Percentiles rank a stretch among this genome's conserved stretches.
phyloP scores from a whole-genome alignment of 371 early-diverging fungal species.

The Rhizopus arrhizus region DNA sequence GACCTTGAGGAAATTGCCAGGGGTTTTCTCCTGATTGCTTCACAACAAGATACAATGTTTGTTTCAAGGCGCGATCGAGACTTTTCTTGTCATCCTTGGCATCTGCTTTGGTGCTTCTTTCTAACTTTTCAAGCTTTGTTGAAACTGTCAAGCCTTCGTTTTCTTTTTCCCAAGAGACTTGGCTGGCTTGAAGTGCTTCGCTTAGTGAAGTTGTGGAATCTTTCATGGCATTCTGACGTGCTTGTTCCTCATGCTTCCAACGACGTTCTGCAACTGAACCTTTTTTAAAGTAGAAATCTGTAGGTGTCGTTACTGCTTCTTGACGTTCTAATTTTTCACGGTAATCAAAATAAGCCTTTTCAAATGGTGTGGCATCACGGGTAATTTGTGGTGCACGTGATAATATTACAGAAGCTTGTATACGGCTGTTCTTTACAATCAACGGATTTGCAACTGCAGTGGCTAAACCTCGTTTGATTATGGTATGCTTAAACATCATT shows the following conservation, averaged over 20 bases:
- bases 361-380: constrained; percentile 72
- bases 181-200: constrained; percentile 34
- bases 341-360: constrained; percentile 76
- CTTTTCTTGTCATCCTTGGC: constrained; percentile 64
- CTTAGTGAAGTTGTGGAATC: constrained; percentile 35
- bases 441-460: constrained; percentile 27
- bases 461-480: constrained; percentile 26
- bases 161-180: constrained; percentile 42
- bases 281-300: constrained; percentile 89
- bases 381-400: constrained; percentile 83
- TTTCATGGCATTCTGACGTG: constrained; percentile 45
- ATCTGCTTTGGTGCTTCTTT: constrained; percentile 72
- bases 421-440: constrained; percentile 45
- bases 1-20: constrained; percentile 83
- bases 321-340: constrained; percentile 70
- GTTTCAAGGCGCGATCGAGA: constrained; percentile 75
- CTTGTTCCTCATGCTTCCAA: constrained; percentile 64
- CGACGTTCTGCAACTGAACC: constrained; percentile 81
- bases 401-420: constrained; percentile 73
- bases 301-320: constrained; percentile 67
- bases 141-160: constrained; percentile 46
- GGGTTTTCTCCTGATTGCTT: constrained; percentile 49
- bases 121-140: constrained; percentile 48
- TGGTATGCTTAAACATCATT: constrained; percentile 5
- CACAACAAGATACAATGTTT: constrained; percentile 77